Evolutionary conservation across 805 yeast genomes (phyloP).

Genomic region (Pichia rugopelliculosa): DNA sequence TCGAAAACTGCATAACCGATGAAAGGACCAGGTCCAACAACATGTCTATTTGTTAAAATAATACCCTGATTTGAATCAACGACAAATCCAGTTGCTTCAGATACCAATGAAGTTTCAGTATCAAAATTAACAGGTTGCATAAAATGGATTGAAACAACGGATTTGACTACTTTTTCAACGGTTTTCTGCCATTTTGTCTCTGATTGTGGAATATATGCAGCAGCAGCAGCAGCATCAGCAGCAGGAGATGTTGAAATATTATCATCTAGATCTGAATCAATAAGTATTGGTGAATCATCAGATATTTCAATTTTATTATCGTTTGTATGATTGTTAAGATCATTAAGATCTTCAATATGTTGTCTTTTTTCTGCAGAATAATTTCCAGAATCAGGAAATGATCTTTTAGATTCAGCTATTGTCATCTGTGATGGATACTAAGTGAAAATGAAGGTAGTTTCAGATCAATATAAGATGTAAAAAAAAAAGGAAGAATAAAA

Average conservation of each 20-base stretch:
- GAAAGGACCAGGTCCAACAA: conserved; percentile 93
- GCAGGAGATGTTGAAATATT: not conserved
- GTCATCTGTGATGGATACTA: not conserved
- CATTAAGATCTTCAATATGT: not conserved
- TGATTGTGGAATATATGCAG: conserved; percentile 11
- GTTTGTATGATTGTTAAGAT: not conserved
- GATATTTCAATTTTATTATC: not conserved
- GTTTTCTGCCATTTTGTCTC: conserved; percentile 66
- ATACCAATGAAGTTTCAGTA: conserved; percentile 69
- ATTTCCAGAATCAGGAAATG: not conserved
- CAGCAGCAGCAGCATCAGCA: conserved; percentile 1
- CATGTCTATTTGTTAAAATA: conserved; percentile 87
- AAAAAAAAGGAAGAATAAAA: not conserved
- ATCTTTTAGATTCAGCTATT: not conserved
- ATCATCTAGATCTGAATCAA: not conserved
- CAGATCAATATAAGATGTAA: not conserved
- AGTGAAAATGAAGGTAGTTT: not conserved
- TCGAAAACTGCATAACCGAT: conserved; percentile 88
- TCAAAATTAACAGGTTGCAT: conserved; percentile 83
- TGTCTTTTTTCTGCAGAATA: not conserved
- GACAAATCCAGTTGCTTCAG: conserved; percentile 94
- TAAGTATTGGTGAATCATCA: not conserved
- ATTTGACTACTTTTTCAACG: conserved; percentile 70
- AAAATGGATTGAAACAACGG: conserved; percentile 86
- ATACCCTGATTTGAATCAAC: conserved; percentile 79